Conservation (phyloP, 2,329 filamentous ascomycete species). For the Spiromastix sp. region DNA sequence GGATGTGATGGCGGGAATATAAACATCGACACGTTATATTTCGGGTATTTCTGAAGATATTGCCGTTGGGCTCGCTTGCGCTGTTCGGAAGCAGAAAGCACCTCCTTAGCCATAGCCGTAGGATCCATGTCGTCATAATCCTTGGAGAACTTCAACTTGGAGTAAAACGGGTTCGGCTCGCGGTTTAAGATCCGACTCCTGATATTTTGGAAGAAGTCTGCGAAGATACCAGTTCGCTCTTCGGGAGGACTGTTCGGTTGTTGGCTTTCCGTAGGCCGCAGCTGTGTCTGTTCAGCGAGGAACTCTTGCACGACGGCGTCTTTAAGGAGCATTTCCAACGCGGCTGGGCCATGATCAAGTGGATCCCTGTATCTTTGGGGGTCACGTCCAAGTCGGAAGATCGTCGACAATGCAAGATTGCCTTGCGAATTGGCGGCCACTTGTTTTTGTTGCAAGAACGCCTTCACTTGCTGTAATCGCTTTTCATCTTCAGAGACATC, state of each 20-base stretch:
- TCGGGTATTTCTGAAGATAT: slow-evolving; percentile 76
- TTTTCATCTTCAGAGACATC: slow-evolving; percentile 98
- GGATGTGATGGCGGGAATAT: slow-evolving; percentile 71
- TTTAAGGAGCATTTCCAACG: slow-evolving; percentile 92
- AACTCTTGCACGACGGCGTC: slow-evolving; percentile 94
- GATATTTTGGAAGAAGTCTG: slow-evolving; percentile 52
- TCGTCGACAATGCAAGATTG: slow-evolving; percentile 66
- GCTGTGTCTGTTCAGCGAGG: slow-evolving; percentile 56
- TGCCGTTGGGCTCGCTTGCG: slow-evolving; percentile 83
- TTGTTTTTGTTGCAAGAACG: slow-evolving; percentile 86
- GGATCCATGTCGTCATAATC: slow-evolving; percentile 74
- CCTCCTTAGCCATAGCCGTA: slow-evolving; percentile 79
- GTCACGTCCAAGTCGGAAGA: slow-evolving; percentile 53
- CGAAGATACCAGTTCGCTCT: slow-evolving; percentile 48
- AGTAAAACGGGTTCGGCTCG: slow-evolving; percentile 93
- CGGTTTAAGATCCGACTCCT: slow-evolving; percentile 47
- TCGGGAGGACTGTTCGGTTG: slow-evolving; percentile 20
- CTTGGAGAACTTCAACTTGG: slow-evolving; percentile 60
- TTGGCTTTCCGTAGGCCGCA: slow-evolving; percentile 21
- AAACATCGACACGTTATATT: slow-evolving; percentile 86
- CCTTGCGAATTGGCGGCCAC: slow-evolving; percentile 56
- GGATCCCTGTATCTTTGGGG: slow-evolving; percentile 62
- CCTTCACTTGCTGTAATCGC: slow-evolving; percentile 88
- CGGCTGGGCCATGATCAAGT: slow-evolving; percentile 80
- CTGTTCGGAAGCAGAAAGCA: slow-evolving; percentile 70